A percentile compares a stretch with the other conserved stretches of the same genome.
Evolutionary conservation across 2,329 filamentous ascomycete species (phyloP).

Genomic region (Scedosporium boydii): DNA sequence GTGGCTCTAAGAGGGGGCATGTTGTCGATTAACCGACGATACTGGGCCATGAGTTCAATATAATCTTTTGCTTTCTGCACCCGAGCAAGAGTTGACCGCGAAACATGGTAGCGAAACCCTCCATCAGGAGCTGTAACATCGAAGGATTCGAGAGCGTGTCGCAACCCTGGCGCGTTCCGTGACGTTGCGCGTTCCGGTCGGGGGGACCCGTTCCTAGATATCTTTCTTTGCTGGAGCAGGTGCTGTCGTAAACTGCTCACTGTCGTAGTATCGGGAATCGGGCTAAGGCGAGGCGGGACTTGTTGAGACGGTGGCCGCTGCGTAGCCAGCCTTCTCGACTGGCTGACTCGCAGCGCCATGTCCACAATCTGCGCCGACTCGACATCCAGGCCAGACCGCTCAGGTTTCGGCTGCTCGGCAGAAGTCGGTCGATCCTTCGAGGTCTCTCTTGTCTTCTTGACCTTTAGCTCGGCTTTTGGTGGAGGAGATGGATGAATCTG

Average conservation of each 20-base stretch:
- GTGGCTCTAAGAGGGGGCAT: conserved; percentile 56
- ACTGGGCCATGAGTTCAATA: conserved; percentile 78
- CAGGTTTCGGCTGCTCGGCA: conserved; percentile 15
- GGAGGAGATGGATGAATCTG: not conserved
- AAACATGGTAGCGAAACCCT: conserved; percentile 56
- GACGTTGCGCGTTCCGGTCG: conserved; percentile 33
- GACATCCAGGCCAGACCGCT: conserved; percentile 41
- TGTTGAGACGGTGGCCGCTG: conserved; percentile 45
- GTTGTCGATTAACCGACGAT: conserved; percentile 68
- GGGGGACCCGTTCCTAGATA: conserved; percentile 53
- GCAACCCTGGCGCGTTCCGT: not conserved
- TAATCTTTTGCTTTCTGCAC: conserved; percentile 78
- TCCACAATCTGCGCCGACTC: conserved; percentile 88
- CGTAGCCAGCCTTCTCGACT: conserved; percentile 60
- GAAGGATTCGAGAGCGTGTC: conserved; percentile 31
- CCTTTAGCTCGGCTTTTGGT: not conserved
- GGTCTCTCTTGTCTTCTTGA: not conserved
- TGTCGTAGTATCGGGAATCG: conserved; percentile 40
- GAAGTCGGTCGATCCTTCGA: not conserved
- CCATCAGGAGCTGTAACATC: conserved; percentile 34
- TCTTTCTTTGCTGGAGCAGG: conserved; percentile 60
- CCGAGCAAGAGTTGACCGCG: conserved; percentile 68
- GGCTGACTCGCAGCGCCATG: conserved; percentile 81
- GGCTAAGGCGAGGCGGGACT: conserved; percentile 39
- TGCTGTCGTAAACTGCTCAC: conserved; percentile 57